Conservation (phyloP, 257 asterid genomes). For the Solanum peruvianum region DNA sequence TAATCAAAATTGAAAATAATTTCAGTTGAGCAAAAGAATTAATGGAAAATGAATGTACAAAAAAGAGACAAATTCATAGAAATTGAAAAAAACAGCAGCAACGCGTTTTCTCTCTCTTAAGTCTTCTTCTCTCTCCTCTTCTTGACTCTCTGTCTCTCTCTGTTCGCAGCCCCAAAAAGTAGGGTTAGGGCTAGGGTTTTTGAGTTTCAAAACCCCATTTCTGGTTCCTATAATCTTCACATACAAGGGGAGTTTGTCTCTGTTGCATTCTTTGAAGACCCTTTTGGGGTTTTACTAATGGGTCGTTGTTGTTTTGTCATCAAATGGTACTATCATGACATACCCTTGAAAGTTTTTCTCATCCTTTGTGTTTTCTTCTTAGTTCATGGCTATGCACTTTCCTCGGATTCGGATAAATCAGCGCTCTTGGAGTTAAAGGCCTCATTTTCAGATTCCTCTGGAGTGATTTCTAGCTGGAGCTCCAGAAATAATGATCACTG, state of each 20-base stretch:
- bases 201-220: not conserved
- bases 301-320: constrained; percentile 42
- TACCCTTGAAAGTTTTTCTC: constrained; percentile 43
- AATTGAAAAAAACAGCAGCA: constrained; percentile 4
- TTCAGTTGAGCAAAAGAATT: not conserved
- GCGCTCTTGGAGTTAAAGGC: constrained; percentile 72
- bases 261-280: constrained; percentile 25
- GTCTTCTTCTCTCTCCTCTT: not conserved
- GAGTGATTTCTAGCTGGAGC: constrained; percentile 57
- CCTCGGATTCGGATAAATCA: constrained; percentile 63
- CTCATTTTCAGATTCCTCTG: constrained; percentile 55
- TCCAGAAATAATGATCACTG: constrained; percentile 36
- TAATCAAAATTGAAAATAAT: not conserved
- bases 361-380: constrained; percentile 23
- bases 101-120: constrained; percentile 32
- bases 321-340: constrained; percentile 47
- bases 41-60: not conserved
- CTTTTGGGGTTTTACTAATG: constrained; percentile 47
- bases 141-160: constrained; percentile 11
- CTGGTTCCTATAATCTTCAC: not conserved
- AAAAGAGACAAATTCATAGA: not conserved
- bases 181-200: constrained; percentile 50
- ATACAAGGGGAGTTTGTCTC: constrained; percentile 3
- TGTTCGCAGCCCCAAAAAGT: constrained; percentile 22
- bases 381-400: constrained; percentile 25